Percentiles rank a stretch among this genome's conserved stretches.
Evolutionary conservation across 176 grass and related monocot genomes (phyloP).

Genomic region (Tillandsia fasciculata): DNA sequence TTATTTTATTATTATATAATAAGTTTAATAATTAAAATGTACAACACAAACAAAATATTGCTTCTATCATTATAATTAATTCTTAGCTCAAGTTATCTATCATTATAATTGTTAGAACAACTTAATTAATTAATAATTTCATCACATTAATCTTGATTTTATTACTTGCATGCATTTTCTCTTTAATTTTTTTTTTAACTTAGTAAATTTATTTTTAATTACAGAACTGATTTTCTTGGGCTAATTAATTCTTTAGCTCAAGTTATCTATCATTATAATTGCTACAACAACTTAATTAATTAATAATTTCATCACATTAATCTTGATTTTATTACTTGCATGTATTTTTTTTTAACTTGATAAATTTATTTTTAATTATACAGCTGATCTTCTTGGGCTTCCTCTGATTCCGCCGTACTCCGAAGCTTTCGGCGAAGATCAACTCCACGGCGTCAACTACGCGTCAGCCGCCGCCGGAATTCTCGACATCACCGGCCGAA

Average conservation of each 20-base stretch:
- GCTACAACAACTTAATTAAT: too few species aligned
- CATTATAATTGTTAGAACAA: too few species aligned
- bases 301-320: too few species aligned
- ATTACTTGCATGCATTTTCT: constrained; percentile 1
- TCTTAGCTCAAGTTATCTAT: too few species aligned
- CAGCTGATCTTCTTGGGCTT: constrained; percentile 75
- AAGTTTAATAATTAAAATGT: too few species aligned
- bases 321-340: too few species aligned
- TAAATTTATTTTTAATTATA: background rate
- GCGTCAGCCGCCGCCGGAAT: constrained; percentile 83
- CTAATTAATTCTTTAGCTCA: constrained; percentile 1
- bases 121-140: too few species aligned
- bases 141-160: background rate
- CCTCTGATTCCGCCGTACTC: constrained; percentile 66
- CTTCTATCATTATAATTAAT: too few species aligned
- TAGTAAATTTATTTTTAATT: background rate
- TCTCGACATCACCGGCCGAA: constrained; percentile 77
- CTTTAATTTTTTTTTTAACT: background rate
- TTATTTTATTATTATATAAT: too few species aligned
- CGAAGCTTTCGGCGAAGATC: constrained; percentile 37
- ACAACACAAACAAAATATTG: too few species aligned
- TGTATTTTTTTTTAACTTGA: background rate
- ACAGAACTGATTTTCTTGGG: constrained; percentile 63
- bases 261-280: too few species aligned
- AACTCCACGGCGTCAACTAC: constrained; percentile 82